These are phyloP conservation scores for Parachaetomium inaequale DNA, from an alignment of 495 filamentous ascomycete species.

Conservation along the genomic window DNA sequence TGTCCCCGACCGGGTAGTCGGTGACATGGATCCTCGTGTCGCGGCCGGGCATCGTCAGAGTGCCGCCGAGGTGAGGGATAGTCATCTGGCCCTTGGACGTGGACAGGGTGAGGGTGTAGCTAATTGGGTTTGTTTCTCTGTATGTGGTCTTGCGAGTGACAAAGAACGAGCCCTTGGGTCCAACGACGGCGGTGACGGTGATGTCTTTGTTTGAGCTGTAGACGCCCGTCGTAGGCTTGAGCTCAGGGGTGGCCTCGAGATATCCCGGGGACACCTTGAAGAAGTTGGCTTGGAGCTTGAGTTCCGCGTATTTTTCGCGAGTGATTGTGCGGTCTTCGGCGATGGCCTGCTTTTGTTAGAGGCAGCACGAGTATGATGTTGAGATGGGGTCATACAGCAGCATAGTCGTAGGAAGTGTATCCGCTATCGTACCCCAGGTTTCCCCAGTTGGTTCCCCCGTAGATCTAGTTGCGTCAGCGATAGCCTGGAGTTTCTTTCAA, in stretches of 20 bases:
- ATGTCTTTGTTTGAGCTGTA: slow-evolving; percentile 52
- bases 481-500: background rate
- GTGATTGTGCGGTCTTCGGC: slow-evolving; percentile 58
- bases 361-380: background rate
- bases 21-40: slow-evolving; percentile 72
- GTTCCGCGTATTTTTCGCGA: slow-evolving; percentile 74
- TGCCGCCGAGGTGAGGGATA: slow-evolving; percentile 60
- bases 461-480: slow-evolving; percentile 42
- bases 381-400: slow-evolving; percentile 35
- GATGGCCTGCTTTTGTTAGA: slow-evolving; percentile 54
- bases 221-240: slow-evolving; percentile 25
- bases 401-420: slow-evolving; percentile 75
- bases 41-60: slow-evolving; percentile 62
- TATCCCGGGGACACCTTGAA: slow-evolving; percentile 65
- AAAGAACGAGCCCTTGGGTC: slow-evolving; percentile 48
- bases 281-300: slow-evolving; percentile 73
- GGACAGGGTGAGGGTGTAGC: slow-evolving; percentile 58
- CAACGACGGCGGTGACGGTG: slow-evolving; percentile 56
- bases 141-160: slow-evolving; percentile 64
- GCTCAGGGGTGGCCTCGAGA: slow-evolving; percentile 51
- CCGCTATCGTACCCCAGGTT: slow-evolving; percentile 70
- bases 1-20: slow-evolving; percentile 65
- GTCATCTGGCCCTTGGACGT: slow-evolving; percentile 59
- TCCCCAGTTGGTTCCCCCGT: slow-evolving; percentile 82
- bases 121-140: background rate